A percentile compares a stretch with the other conserved stretches of the same genome.
Conservation (phyloP, 148 eudicot species). For the Camellia sinensis region DNA sequence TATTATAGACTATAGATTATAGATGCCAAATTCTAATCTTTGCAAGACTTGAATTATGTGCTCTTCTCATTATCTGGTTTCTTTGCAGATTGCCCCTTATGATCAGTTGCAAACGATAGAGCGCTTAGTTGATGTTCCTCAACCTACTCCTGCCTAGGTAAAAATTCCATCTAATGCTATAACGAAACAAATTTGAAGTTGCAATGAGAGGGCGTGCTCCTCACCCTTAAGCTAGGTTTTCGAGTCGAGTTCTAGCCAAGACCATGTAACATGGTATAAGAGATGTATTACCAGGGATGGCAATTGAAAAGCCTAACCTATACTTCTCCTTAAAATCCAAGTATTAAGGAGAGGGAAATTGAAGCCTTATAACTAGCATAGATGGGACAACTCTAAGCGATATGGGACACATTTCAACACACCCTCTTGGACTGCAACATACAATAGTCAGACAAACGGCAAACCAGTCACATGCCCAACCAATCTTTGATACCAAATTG, state of each 20-base stretch:
- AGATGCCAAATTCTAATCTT: background rate
- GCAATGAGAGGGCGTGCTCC: background rate
- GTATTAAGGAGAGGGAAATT: too few relatives aligned
- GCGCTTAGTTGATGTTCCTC: constrained; percentile 78
- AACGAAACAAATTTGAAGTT: background rate
- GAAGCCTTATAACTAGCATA: too few relatives aligned
- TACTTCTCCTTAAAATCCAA: too few relatives aligned
- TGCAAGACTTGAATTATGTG: background rate
- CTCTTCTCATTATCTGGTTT: background rate
- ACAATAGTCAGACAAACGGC: too few relatives aligned
- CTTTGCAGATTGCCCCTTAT: constrained; percentile 89
- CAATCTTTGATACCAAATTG: too few relatives aligned
- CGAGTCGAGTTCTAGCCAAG: too few relatives aligned
- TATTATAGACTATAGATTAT: too few relatives aligned
- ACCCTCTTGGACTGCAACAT: too few relatives aligned
- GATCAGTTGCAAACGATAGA: constrained; percentile 94
- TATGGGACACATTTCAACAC: too few relatives aligned
- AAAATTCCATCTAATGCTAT: background rate
- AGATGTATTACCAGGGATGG: background rate
- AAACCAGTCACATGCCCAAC: background rate
- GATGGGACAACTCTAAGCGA: too few relatives aligned
- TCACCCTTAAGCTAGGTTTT: too few relatives aligned
- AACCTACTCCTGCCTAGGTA: constrained; percentile 41
- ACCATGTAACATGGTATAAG: too few relatives aligned
- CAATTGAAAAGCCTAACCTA: background rate